Evolutionary conservation across 352 stramenopile genomes (phyloP).

Genomic region (Globisporangium splendens): DNA sequence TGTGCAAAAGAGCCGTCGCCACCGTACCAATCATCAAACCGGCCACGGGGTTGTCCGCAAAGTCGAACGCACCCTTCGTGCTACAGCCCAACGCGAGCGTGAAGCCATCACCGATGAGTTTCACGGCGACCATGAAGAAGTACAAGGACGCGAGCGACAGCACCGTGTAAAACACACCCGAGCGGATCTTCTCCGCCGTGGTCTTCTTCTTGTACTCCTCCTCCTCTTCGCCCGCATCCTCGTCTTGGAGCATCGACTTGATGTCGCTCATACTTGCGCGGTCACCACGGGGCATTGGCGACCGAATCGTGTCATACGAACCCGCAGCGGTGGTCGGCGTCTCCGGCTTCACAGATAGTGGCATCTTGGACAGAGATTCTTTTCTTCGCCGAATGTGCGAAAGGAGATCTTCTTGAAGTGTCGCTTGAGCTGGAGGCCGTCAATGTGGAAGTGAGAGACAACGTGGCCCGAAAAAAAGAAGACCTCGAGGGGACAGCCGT

Average conservation of each 20-base stretch:
- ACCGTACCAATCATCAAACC: slow-evolving; percentile 81
- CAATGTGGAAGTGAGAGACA: slow-evolving; percentile 5
- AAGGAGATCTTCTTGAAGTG: neutral
- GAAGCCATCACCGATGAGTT: slow-evolving; percentile 71
- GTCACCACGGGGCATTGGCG: neutral
- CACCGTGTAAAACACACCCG: slow-evolving; percentile 20
- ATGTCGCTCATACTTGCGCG: no score
- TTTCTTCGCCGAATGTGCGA: neutral
- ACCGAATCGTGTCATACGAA: slow-evolving; percentile 3
- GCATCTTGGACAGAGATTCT: neutral
- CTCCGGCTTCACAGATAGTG: neutral
- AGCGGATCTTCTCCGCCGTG: slow-evolving; percentile 25
- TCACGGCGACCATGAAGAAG: slow-evolving; percentile 81
- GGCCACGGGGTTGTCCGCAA: slow-evolving; percentile 68
- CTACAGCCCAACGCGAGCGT: slow-evolving; percentile 65
- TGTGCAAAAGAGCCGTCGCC: slow-evolving; percentile 68
- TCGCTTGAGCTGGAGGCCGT: neutral
- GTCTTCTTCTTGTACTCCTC: slow-evolving; percentile 21
- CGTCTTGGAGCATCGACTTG: slow-evolving; percentile 3
- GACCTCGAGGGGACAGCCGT: no score
- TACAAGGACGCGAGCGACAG: slow-evolving; percentile 58
- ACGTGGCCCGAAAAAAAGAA: no score
- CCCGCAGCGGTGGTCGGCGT: neutral
- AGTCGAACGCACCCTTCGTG: slow-evolving; percentile 64
- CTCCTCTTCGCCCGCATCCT: slow-evolving; percentile 16